Percentiles rank a stretch among this genome's conserved stretches.
phyloP scores from a whole-genome alignment of 176 grass and related monocot genomes.

The Neostapfia colusana region DNA sequence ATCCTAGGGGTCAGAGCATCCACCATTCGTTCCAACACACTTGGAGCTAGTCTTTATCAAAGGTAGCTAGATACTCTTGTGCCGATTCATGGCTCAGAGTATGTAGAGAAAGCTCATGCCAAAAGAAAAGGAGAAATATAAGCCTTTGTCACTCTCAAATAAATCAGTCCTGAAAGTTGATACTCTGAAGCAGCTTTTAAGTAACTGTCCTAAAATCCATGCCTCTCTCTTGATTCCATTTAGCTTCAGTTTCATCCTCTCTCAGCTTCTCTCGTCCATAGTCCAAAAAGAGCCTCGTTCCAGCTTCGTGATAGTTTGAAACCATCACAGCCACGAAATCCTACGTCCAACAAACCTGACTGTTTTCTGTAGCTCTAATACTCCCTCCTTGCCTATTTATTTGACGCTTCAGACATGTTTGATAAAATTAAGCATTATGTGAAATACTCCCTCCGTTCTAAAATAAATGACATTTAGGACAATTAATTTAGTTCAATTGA shows the following conservation, averaged over 20 bases:
- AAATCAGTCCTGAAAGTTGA: background rate
- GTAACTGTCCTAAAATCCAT: background rate
- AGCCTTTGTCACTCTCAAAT: background rate
- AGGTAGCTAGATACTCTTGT: too few species aligned
- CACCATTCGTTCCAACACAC: too few species aligned
- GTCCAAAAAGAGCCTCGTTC: background rate
- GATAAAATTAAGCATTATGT: too few species aligned
- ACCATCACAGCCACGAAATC: background rate
- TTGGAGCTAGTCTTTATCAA: too few species aligned
- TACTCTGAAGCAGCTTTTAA: background rate
- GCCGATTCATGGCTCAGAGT: background rate
- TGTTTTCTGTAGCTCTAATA: background rate
- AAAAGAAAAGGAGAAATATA: background rate
- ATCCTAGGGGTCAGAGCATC: too few species aligned
- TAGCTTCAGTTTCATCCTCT: background rate
- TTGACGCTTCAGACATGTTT: too few species aligned
- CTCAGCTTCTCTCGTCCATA: background rate
- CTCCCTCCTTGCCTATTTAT: too few species aligned
- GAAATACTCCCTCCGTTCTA: too few species aligned
- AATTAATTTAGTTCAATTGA: too few species aligned
- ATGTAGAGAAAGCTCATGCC: background rate
- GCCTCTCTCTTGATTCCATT: background rate
- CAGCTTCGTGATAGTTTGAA: background rate
- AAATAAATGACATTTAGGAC: too few species aligned
- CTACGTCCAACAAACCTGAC: background rate